These are phyloP conservation scores for Rhynchosporium agropyri DNA, from an alignment of 2,329 filamentous ascomycete genomes.

Conservation along the genomic window DNA sequence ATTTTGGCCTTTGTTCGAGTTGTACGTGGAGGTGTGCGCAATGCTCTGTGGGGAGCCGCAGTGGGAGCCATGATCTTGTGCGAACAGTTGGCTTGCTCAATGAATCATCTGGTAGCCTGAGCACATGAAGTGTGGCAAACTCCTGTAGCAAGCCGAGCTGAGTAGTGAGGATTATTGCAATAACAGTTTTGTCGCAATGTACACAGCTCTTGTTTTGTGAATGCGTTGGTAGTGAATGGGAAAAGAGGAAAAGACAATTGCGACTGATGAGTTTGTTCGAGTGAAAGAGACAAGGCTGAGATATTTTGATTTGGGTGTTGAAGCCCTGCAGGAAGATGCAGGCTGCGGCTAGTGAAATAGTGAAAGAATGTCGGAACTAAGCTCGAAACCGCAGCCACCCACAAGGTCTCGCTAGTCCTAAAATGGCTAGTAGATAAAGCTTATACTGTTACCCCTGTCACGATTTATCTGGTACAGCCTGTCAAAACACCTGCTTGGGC, in stretches of 20 bases:
- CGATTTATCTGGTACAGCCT: too few relatives aligned
- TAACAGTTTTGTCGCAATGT: background rate
- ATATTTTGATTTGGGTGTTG: background rate
- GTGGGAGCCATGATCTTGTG: slow-evolving; percentile 23
- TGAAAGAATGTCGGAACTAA: background rate
- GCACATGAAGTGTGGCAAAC: background rate
- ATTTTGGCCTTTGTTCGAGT: slow-evolving; percentile 34
- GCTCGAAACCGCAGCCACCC: background rate
- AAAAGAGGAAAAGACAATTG: background rate
- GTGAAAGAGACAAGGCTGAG: background rate
- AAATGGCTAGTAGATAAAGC: background rate
- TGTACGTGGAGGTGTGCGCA: slow-evolving; percentile 26
- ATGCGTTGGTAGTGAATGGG: background rate
- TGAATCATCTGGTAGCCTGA: slow-evolving; percentile 1
- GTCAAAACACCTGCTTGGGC: too few relatives aligned
- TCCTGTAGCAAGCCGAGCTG: background rate
- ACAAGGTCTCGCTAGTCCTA: background rate
- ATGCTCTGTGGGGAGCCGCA: slow-evolving; percentile 17
- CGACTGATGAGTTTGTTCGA: background rate
- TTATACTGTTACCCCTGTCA: background rate
- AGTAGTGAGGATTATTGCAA: background rate
- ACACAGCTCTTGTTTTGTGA: background rate
- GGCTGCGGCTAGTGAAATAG: background rate
- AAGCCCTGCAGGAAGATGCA: background rate
- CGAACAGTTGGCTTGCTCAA: background rate